These are phyloP conservation scores for Sonneratia alba DNA, from an alignment of 345 rosid species.

Conservation along the genomic window DNA sequence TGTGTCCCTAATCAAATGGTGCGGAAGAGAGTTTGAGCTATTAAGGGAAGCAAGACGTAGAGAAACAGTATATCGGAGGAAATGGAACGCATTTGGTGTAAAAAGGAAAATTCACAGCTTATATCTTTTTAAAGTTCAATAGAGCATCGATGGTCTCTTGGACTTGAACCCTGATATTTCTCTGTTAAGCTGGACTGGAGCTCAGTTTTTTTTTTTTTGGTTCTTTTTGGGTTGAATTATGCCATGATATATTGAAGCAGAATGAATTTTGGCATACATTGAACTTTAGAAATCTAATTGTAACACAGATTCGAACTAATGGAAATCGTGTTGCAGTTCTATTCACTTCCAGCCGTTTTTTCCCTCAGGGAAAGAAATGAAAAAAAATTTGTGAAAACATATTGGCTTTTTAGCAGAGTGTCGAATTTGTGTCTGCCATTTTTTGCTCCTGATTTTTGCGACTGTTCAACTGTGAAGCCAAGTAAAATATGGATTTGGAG, in stretches of 20 bases:
- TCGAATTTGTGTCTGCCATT: background rate
- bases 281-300: background rate
- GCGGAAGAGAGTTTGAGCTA: too few species aligned
- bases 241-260: background rate
- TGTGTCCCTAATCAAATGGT: too few species aligned
- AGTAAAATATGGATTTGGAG: too few species aligned
- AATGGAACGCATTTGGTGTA: too few species aligned
- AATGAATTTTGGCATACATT: background rate
- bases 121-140: too few species aligned
- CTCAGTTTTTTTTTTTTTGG: background rate
- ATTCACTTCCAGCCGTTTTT: background rate
- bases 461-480: background rate
- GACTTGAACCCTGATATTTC: too few species aligned
- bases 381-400: background rate
- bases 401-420: background rate
- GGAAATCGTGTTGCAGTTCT: background rate
- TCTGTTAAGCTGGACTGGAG: background rate
- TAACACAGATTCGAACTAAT: background rate
- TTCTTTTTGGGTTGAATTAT: background rate
- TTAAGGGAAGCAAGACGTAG: too few species aligned
- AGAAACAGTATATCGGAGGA: too few species aligned
- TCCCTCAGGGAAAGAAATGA: background rate
- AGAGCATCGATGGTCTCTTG: too few species aligned
- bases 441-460: background rate
- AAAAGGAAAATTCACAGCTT: too few species aligned